Evolutionary conservation across 176 grass and related monocot genomes (phyloP), one percentile per base, ranked within the genome.

Genomic region (Avena eriantha): DNA sequence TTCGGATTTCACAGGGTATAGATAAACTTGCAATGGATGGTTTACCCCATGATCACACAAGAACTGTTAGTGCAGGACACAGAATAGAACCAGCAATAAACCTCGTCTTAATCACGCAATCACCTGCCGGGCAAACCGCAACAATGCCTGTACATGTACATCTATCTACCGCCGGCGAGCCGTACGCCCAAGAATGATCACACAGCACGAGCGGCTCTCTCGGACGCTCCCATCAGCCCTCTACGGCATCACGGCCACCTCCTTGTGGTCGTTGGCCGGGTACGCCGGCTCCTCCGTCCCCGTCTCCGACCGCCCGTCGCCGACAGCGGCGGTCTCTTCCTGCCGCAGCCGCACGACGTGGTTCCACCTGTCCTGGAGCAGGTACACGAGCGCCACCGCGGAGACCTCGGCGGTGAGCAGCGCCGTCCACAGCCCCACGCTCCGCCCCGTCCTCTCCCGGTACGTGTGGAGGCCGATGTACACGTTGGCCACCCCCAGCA

Each of bases 401-500:
- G 85, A 89, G 22, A 94, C 81, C 89, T 99, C 88, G 26, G 82
- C 87, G 69, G 94, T 99, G 85, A 99, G 92, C 8, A 97, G 92
- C 85, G 80, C 39, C 5, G 75, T 90, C 97, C 90, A 99, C 68
- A 60, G 26, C 78, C 64, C 65, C 77, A 94, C 94, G 89, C 94
- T 97, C 83, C 76, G 83, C 17, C 89, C 88, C 1, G 90, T 94
- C 80, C 89, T 84, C 83, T 92, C 83, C 49, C 93, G 80, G 90
- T 94, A 99, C n/a, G 90, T 90, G 90, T 82, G 90, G 24, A 99
- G 81, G 69, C 97, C 97, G 74, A 93, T 60, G 89, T 93, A 99
- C 10, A 97, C 69, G 83, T 99, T 99, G 85, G 92, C 89, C 29
- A 94, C 78, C 65, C 97, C 97, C 48, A 92, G 75, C 1, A 89